These are phyloP conservation scores for Hibiscus trionum DNA, from an alignment of 345 rosid genomes.

Conservation along the genomic window DNA sequence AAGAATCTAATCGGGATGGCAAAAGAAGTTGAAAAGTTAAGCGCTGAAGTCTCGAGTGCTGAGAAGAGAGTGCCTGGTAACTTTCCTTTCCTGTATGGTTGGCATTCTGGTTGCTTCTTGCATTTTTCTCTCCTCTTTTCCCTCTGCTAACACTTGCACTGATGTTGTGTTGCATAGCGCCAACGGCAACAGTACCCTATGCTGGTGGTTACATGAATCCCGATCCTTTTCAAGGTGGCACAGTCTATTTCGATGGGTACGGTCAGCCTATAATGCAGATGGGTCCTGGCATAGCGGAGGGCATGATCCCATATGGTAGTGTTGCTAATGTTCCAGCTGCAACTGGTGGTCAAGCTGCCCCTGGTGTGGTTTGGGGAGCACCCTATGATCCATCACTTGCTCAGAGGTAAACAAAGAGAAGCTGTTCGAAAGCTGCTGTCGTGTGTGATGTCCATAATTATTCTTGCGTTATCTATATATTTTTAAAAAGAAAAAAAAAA, in stretches of 20 bases:
- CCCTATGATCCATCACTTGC: conserved; percentile 26
- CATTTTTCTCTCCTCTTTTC: background rate
- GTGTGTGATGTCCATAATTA: background rate
- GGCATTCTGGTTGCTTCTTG: background rate
- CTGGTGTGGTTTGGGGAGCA: conserved; percentile 19
- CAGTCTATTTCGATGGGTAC: conserved; percentile 24
- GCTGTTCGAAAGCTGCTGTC: background rate
- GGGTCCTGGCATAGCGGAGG: conserved; percentile 19
- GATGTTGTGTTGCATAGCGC: background rate
- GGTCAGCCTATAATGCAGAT: conserved; percentile 17
- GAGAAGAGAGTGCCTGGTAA: conserved; percentile 38
- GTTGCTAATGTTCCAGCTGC: conserved; percentile 16
- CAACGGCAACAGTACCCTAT: conserved; percentile 18
- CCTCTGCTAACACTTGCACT: conserved; percentile 5
- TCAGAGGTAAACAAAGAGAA: conserved; percentile 7
- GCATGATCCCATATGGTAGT: conserved; percentile 16
- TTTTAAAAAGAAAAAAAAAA: too few relatives aligned
- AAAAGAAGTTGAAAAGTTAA: conserved; percentile 55
- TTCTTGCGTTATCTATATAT: background rate
- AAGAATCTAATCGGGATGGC: conserved; percentile 52
- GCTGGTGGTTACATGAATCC: conserved; percentile 18
- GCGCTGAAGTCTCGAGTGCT: conserved; percentile 36
- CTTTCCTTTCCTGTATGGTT: background rate
- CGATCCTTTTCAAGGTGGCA: conserved; percentile 16
- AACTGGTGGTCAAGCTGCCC: conserved; percentile 1